Percentiles rank a stretch among this genome's conserved stretches.
Conservation (phyloP, 352 stramenopile genomes). For the Phytophthora hybrid region DNA sequence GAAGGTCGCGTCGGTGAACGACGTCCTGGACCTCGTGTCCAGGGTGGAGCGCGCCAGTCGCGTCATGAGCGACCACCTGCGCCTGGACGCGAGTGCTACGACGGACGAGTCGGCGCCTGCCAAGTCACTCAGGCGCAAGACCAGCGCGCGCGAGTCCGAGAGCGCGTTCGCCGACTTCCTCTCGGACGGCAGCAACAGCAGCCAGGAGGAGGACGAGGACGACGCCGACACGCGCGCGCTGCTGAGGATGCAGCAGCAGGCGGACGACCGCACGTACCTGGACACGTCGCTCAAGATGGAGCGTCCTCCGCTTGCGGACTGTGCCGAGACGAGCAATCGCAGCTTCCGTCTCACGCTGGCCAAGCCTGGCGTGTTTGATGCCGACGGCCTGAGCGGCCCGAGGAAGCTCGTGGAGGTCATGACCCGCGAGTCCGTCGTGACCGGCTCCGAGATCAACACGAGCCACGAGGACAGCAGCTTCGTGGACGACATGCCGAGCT, state of each 20-base stretch:
- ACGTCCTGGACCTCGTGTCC: background rate
- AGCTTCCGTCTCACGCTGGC: constrained; percentile 32
- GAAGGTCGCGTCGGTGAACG: background rate
- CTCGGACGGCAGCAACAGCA: constrained; percentile 43
- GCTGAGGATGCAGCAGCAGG: constrained; percentile 59
- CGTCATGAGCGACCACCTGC: background rate
- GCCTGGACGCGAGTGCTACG: background rate
- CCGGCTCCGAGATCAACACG: background rate
- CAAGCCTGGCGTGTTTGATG: constrained; percentile 18
- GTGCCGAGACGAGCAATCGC: background rate
- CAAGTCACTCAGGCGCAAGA: constrained; percentile 3
- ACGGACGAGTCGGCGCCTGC: background rate
- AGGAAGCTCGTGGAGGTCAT: constrained; percentile 20
- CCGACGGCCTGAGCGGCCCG: constrained; percentile 4
- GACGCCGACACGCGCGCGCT: constrained; percentile 16
- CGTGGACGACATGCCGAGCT: constrained; percentile 7
- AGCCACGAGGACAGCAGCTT: constrained; percentile 7
- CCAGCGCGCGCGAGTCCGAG: constrained; percentile 4
- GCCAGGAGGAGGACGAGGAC: constrained; percentile 12
- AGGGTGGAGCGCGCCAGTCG: background rate
- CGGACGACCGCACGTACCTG: constrained; percentile 57
- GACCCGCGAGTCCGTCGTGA: background rate
- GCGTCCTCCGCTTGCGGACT: constrained; percentile 5
- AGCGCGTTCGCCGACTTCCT: constrained; percentile 53
- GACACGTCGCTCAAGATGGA: constrained; percentile 45